Evolutionary conservation across 139 green algal species (phyloP), one percentile per base, ranked within the genome.

Genomic region (Chlorella sp.): DNA sequence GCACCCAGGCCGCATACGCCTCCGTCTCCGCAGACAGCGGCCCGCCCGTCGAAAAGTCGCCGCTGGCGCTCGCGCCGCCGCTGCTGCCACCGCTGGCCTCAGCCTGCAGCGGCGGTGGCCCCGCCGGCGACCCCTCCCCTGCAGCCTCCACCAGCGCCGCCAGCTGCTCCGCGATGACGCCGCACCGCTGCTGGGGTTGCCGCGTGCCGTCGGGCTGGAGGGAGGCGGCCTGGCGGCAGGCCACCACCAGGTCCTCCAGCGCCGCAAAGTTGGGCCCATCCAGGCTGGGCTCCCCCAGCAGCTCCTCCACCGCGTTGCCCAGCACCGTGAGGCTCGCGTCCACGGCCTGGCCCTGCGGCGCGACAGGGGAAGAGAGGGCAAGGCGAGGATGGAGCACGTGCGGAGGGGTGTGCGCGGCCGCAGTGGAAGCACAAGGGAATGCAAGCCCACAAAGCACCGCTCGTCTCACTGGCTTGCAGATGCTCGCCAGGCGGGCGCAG

Each of bases 161-260:
- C 48, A 84, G 68, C 56, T 43, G 50, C 38, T 59, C 36, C 25
- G 53, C 51, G 21, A 79, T 51, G 35, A 77, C 79, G 73, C 82
- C 61, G 46, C 84, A 90, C 35, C 82, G 79, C 31, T 45, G 36
- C 35, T 51, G 58, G 29, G 82, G 84, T n/a, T 76, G 64, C 55
- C 53, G 33, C 7, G 79, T 89, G 51, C 78, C 73, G 71, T 90
- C 85, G 1, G 85, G 85, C 64, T 90, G 85, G 65, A 90, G 74
- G 35, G 83, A 78, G 51, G 83, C 83, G 38, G 85, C 85, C 56
- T 72, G 67, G 23, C 83, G 59, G 43, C 71, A 83, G 42, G 73
- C 81, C 3, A 71, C 46, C n/a, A 87, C 67, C 74, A 90, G 40
- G 41, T 79, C 71, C 59, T 87, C 73, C 35, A 82, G 33, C 23